A percentile compares a stretch with the other conserved stretches of the same genome.
These are phyloP conservation scores for Bipolaris zeicola DNA, from an alignment of 2,329 filamentous ascomycete species.

Conservation along the genomic window DNA sequence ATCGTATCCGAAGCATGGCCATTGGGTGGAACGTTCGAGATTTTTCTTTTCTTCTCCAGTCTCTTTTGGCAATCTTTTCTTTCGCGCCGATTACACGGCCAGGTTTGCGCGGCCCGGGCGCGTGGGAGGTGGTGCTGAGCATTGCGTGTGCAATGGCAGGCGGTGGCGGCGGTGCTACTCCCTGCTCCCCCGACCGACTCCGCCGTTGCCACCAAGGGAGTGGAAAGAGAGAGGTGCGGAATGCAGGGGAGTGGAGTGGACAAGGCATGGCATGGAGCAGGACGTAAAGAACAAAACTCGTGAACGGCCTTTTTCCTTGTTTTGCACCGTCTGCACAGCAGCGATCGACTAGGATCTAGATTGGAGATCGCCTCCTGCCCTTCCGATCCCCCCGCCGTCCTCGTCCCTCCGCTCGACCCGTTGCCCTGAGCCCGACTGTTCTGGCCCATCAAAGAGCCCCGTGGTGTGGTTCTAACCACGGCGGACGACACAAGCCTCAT, in stretches of 20 bases:
- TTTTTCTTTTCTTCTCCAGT: neutral
- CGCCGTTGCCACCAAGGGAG: neutral
- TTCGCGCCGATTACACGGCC: conserved; percentile 5
- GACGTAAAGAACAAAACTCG: neutral
- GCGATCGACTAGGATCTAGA: conserved; percentile 2
- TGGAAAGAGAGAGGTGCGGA: neutral
- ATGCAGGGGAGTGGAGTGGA: neutral
- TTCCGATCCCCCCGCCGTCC: neutral
- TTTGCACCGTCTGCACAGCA: neutral
- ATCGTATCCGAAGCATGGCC: too few relatives aligned
- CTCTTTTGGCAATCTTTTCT: neutral
- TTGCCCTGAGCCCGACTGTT: neutral
- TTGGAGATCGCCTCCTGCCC: neutral
- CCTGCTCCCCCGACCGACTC: neutral
- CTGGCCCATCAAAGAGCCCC: neutral
- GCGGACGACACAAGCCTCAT: neutral
- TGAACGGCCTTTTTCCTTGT: neutral
- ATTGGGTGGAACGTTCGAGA: neutral
- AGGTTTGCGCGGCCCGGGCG: neutral
- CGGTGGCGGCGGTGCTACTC: neutral
- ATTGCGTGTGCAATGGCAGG: neutral
- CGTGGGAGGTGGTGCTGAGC: neutral
- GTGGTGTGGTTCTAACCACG: neutral
- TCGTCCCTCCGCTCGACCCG: neutral
- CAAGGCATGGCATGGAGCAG: neutral